Conservation (phyloP, 495 filamentous ascomycete genomes). For the Immersiella caudata region DNA sequence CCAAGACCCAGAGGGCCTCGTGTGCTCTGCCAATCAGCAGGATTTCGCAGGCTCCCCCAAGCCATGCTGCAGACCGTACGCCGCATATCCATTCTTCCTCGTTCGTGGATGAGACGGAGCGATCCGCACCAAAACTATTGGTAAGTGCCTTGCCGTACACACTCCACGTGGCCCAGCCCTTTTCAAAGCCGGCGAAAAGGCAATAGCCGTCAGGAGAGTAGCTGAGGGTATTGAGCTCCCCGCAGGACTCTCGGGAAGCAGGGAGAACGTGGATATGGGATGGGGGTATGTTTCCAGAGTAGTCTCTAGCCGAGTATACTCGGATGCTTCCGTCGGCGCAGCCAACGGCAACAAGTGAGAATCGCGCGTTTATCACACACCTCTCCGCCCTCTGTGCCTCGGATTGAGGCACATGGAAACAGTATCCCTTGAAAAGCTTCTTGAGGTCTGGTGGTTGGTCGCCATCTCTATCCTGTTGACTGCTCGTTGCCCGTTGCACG, state of each 20-base stretch:
- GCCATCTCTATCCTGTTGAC: slow-evolving; percentile 28
- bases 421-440: slow-evolving; percentile 84
- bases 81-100: slow-evolving; percentile 80
- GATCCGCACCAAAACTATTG: slow-evolving; percentile 76
- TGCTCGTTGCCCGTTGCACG: slow-evolving; percentile 66
- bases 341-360: slow-evolving; percentile 89
- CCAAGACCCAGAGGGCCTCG: slow-evolving; percentile 81
- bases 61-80: slow-evolving; percentile 75
- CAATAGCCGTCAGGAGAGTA: slow-evolving; percentile 98
- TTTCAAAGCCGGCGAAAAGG: slow-evolving; percentile 89
- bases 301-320: slow-evolving; percentile 90
- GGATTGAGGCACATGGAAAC: slow-evolving; percentile 75
- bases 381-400: slow-evolving; percentile 65
- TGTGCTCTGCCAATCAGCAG: slow-evolving; percentile 69
- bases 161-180: slow-evolving; percentile 95
- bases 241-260: slow-evolving; percentile 64
- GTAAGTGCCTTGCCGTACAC: slow-evolving; percentile 90
- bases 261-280: slow-evolving; percentile 76
- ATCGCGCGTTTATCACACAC: slow-evolving; percentile 87
- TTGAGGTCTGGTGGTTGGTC: slow-evolving; percentile 47
- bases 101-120: slow-evolving; percentile 62
- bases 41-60: slow-evolving; percentile 84
- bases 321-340: slow-evolving; percentile 77
- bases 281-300: slow-evolving; percentile 88
- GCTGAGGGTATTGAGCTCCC: slow-evolving; percentile 69